Evolutionary conservation across 805 yeast genomes (phyloP).

Genomic region (Wickerhamomyces strasburgensis): DNA sequence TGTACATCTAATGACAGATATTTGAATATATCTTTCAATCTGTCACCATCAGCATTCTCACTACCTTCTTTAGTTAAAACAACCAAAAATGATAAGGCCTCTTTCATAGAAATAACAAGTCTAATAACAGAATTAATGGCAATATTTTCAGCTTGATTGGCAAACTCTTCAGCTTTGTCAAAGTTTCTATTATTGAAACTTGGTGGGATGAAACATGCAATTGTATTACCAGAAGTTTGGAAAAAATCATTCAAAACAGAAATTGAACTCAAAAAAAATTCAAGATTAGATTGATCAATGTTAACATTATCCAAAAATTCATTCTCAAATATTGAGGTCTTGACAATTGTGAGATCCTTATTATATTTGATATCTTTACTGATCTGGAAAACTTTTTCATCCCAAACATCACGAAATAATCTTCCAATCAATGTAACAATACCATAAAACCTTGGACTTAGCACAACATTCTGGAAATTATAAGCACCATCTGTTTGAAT

Average conservation of each 20-base stretch:
- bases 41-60: slow-evolving; percentile 12
- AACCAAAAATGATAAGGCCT: slow-evolving; percentile 83
- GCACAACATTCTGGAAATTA: slow-evolving; percentile 68
- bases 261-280: slow-evolving; percentile 66
- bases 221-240: slow-evolving; percentile 54
- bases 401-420: slow-evolving; percentile 77
- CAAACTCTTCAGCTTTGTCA: slow-evolving; percentile 51
- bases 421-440: slow-evolving; percentile 74
- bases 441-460: slow-evolving; percentile 91
- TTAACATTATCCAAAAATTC: slow-evolving; percentile 33
- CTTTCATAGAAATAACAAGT: slow-evolving; percentile 73
- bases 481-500: slow-evolving; percentile 20
- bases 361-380: slow-evolving; percentile 29
- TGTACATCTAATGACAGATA: slow-evolving; percentile 67
- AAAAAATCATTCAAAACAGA: slow-evolving; percentile 67
- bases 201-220: slow-evolving; percentile 59
- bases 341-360: slow-evolving; percentile 28
- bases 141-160: slow-evolving; percentile 84
- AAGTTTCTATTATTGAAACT: slow-evolving; percentile 34
- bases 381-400: slow-evolving; percentile 53
- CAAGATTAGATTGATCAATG: slow-evolving; percentile 48
- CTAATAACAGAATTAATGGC: slow-evolving; percentile 77
- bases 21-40: slow-evolving; percentile 59
- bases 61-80: slow-evolving; percentile 73
- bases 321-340: slow-evolving; percentile 34